Percentiles rank a stretch among this genome's conserved stretches.
These are phyloP conservation scores for Russula sp. DNA, from an alignment of 768 basidiomycete genomes.

Conservation along the genomic window DNA sequence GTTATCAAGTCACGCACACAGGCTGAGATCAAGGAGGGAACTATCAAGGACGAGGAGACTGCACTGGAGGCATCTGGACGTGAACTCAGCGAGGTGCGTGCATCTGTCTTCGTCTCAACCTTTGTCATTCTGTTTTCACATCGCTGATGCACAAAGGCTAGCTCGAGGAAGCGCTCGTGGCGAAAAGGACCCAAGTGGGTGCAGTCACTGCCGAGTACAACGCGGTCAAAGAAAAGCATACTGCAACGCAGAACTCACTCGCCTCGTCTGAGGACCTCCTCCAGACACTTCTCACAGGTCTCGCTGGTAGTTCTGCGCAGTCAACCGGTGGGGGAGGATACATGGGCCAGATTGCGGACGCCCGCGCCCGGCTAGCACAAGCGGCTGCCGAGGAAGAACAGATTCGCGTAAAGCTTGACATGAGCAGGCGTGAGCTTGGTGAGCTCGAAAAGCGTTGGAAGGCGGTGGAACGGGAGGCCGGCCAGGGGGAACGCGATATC, in stretches of 20 bases:
- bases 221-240: constrained; percentile 67
- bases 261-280: constrained; percentile 85
- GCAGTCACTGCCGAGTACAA: constrained; percentile 53
- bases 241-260: constrained; percentile 56
- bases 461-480: constrained; percentile 79
- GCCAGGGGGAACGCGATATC: constrained; percentile 68
- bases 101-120: not conserved
- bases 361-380: constrained; percentile 70
- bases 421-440: constrained; percentile 77
- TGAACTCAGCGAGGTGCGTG: constrained; percentile 60
- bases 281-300: constrained; percentile 90
- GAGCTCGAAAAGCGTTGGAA: constrained; percentile 76
- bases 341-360: constrained; percentile 92
- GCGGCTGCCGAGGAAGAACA: constrained; percentile 84
- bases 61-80: constrained; percentile 50
- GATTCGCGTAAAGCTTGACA: constrained; percentile 65
- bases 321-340: constrained; percentile 80
- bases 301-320: constrained; percentile 60
- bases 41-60: constrained; percentile 75
- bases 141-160: constrained; percentile 35
- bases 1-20: constrained; percentile 83
- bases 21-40: constrained; percentile 72
- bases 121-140: not conserved
- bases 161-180: constrained; percentile 55
- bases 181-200: constrained; percentile 60